Base-by-base conservation (phyloP, 1,284 basidiomycete species). In the Ceratobasidium sp. region DNA sequence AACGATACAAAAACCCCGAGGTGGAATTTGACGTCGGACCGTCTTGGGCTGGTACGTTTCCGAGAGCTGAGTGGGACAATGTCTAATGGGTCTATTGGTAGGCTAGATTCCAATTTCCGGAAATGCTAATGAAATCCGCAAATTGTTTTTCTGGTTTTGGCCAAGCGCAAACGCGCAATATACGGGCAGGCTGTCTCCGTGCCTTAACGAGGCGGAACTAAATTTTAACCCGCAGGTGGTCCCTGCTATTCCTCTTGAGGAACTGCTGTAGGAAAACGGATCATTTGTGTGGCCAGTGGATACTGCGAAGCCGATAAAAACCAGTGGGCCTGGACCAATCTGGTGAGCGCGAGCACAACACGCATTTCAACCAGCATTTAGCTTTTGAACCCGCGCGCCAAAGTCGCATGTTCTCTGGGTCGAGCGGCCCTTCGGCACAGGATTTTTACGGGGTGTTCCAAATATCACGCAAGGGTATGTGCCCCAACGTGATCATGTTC, bases 91-190 rank as follows among this genome's bases (percentile, higher is more conserved):
- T n/a, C n/a, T 43, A 40, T 8, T 17, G 15, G 7, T 31, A 70
- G 90, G 90, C 1, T 77, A 92, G 49, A 74, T 92, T 60, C 89
- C 90, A 10, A 90, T 92, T 65, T 90, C 87, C 73, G 77, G 77
- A 25, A 78, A 81, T 25, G 56, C 82, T 2, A 82, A 88, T 50
- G 90, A 91, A 77, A 88, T 86, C 3, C 82, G 88, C 40, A 82
- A 92, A 82, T 81, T 93, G 8, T 93, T 90, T 82, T 93, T 94
- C 79, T 93, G 91, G 92, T 89, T 92, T 78, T 92, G 92, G 80
- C 91, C 91, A 29, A 52, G 62, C 17, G 57, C 57, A 13, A 50
- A 70, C 34, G n/a, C n/a, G 40, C 10, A 70, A 29, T 29, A 70
- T 22, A 54, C 55, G 29, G 35, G 65, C 40, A 58, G 65, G 17